phyloP scores from a whole-genome alignment of 371 early-diverging fungal genomes.

The Mortierella sp. region DNA sequence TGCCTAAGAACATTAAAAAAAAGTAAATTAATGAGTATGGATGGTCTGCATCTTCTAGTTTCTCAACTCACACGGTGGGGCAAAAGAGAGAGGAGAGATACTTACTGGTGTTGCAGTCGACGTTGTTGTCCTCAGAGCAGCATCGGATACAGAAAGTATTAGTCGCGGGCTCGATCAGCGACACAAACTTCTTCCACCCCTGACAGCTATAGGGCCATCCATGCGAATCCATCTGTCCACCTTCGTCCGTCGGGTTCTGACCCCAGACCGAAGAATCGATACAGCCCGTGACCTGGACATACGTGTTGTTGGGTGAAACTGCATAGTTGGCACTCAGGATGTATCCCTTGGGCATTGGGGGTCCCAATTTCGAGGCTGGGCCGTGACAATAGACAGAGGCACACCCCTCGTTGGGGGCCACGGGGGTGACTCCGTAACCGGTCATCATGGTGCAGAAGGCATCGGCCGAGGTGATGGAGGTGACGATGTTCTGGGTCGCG shows the following conservation, averaged over 20 bases:
- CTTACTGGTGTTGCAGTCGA: slow-evolving; percentile 49
- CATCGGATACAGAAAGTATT: slow-evolving; percentile 64
- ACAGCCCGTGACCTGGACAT: slow-evolving; percentile 63
- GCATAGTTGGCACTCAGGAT: slow-evolving; percentile 49
- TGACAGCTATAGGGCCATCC: slow-evolving; percentile 54
- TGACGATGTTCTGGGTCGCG: slow-evolving; percentile 23
- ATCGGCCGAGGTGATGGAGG: slow-evolving; percentile 23
- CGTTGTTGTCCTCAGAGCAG: slow-evolving; percentile 32
- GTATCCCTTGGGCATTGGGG: slow-evolving; percentile 56
- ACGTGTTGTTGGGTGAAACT: slow-evolving; percentile 42
- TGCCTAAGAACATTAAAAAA: slow-evolving; percentile 20
- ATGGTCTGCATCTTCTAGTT: too few species aligned
- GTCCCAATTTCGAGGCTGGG: slow-evolving; percentile 40
- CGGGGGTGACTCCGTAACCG: slow-evolving; percentile 23
- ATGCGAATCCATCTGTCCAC: slow-evolving; percentile 62
- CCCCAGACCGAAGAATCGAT: slow-evolving; percentile 54
- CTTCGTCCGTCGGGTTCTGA: slow-evolving; percentile 58
- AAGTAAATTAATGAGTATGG: too few species aligned
- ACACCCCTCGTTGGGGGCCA: slow-evolving; percentile 44
- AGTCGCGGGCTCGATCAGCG: slow-evolving; percentile 61
- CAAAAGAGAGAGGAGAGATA: background rate
- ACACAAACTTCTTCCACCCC: slow-evolving; percentile 61
- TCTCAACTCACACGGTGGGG: too few species aligned
- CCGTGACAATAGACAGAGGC: slow-evolving; percentile 38
- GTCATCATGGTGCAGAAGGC: slow-evolving; percentile 47